Evolutionary conservation across 345 rosid genomes (phyloP).

Genomic region (Populus simonii): DNA sequence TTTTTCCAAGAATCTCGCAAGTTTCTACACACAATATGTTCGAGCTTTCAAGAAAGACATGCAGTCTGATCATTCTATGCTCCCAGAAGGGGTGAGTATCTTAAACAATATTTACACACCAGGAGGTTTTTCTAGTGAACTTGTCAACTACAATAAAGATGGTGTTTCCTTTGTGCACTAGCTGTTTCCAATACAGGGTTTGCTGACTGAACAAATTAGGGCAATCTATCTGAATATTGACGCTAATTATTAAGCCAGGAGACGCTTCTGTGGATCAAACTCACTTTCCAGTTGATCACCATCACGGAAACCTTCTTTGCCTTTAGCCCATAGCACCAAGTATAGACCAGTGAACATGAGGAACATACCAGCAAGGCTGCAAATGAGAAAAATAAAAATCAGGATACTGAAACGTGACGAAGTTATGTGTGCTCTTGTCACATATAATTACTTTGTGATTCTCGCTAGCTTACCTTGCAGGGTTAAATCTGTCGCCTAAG

Average conservation of each 20-base stretch:
- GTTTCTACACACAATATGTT: no score
- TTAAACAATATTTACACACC: neutral
- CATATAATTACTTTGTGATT: neutral
- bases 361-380: slow-evolving; percentile 81
- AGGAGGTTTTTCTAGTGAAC: neutral
- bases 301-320: slow-evolving; percentile 52
- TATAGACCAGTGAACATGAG: slow-evolving; percentile 80
- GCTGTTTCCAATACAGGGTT: neutral
- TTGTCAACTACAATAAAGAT: neutral
- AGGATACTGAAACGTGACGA: neutral
- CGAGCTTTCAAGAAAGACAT: no score
- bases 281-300: slow-evolving; percentile 38
- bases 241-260: slow-evolving; percentile 42
- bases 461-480: slow-evolving; percentile 60
- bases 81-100: no score
- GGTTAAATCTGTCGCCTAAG: slow-evolving; percentile 52
- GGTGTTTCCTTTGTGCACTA: neutral
- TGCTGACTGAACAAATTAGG: neutral
- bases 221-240: neutral
- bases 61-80: no score
- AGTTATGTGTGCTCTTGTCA: neutral
- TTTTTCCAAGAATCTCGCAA: no score
- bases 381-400: neutral
- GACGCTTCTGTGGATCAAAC: slow-evolving; percentile 61
- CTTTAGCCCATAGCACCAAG: slow-evolving; percentile 87